A percentile compares a stretch with the other conserved stretches of the same genome.
phyloP scores from a whole-genome alignment of 1,284 basidiomycete genomes.

The Thecaphora frezii region DNA sequence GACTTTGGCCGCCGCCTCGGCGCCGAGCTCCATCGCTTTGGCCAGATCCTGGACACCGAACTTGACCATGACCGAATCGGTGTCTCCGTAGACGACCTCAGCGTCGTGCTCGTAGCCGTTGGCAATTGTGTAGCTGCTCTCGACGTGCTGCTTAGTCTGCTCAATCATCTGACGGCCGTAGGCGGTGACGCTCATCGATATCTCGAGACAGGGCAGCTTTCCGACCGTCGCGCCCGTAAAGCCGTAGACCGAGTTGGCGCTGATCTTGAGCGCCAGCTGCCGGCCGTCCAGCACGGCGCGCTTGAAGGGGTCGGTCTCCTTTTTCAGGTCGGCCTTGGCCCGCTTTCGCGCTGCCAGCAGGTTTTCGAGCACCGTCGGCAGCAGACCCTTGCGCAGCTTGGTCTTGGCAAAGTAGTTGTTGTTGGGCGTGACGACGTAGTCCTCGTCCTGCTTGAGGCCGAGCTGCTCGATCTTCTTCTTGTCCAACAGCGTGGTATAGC shows the following conservation, averaged over 20 bases:
- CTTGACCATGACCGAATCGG: slow-evolving; percentile 59
- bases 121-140: slow-evolving; percentile 53
- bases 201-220: slow-evolving; percentile 57
- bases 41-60: slow-evolving; percentile 52
- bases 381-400: slow-evolving; percentile 50
- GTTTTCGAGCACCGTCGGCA: slow-evolving; percentile 55
- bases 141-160: slow-evolving; percentile 53
- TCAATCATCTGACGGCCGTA: slow-evolving; percentile 60
- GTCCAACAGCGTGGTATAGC: slow-evolving; percentile 57
- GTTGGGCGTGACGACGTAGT: slow-evolving; percentile 57
- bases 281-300: slow-evolving; percentile 58
- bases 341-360: slow-evolving; percentile 54
- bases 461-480: slow-evolving; percentile 55
- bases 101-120: slow-evolving; percentile 58
- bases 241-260: slow-evolving; percentile 59
- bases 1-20: slow-evolving; percentile 90
- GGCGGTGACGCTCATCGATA: slow-evolving; percentile 58
- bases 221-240: slow-evolving; percentile 58
- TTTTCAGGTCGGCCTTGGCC: slow-evolving; percentile 57
- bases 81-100: slow-evolving; percentile 57
- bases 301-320: slow-evolving; percentile 57
- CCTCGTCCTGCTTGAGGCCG: slow-evolving; percentile 44
- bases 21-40: slow-evolving; percentile 64
- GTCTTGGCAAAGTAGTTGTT: slow-evolving; percentile 57
- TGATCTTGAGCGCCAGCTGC: slow-evolving; percentile 57